A percentile compares a stretch with the other conserved stretches of the same genome.
Evolutionary conservation across 2,329 filamentous ascomycete genomes (phyloP).

Genomic region (Aspergillus puulaauensis): DNA sequence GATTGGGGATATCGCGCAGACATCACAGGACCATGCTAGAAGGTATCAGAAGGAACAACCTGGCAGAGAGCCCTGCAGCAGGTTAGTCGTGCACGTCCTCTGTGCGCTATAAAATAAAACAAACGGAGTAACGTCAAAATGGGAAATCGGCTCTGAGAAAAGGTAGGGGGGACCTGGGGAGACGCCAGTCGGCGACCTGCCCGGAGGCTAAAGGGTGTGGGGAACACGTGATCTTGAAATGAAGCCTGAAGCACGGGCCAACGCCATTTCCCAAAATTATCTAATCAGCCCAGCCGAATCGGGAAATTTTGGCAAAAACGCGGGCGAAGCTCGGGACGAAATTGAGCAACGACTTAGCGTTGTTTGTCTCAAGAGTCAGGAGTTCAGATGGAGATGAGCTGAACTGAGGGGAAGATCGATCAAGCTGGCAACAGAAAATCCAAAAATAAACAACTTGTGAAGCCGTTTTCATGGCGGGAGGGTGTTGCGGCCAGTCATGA

Average conservation of each 20-base stretch:
- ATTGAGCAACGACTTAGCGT: conserved; percentile 5
- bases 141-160: neutral
- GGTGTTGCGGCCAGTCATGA: neutral
- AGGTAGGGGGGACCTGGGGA: neutral
- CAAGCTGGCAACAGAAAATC: neutral
- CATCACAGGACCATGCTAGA: conserved; percentile 44
- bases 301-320: conserved; percentile 8
- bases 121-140: neutral
- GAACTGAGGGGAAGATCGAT: neutral
- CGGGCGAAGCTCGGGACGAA: conserved; percentile 6
- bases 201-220: conserved; percentile 16
- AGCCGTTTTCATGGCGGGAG: neutral
- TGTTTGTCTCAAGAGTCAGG: conserved; percentile 2
- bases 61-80: conserved; percentile 21
- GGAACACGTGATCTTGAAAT: conserved; percentile 25
- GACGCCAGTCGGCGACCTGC: neutral
- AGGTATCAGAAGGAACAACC: conserved; percentile 17
- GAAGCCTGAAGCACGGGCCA: conserved; percentile 19
- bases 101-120: neutral
- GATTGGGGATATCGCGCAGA: conserved; percentile 63
- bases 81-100: conserved; percentile 44
- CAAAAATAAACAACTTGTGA: neutral
- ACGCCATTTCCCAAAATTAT: conserved; percentile 11
- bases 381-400: neutral
- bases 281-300: conserved; percentile 17